Evolutionary conservation across 306 rosid species (phyloP).

Genomic region (Myrica gale): DNA sequence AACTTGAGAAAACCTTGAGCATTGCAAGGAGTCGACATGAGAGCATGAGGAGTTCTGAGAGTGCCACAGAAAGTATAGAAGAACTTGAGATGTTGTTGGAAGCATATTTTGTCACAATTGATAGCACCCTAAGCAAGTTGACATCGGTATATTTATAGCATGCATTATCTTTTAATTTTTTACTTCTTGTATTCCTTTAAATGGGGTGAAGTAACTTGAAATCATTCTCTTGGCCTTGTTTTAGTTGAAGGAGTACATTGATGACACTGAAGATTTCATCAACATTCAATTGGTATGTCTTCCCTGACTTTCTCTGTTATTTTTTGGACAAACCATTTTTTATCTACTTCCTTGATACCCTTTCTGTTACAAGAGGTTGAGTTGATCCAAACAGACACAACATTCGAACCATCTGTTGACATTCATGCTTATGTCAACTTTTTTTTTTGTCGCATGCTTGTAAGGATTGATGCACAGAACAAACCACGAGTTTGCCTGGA

Average conservation of each 20-base stretch:
- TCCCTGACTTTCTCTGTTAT: background rate
- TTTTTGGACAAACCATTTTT: background rate
- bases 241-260: slow-evolving; percentile 98
- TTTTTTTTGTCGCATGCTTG: background rate
- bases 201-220: background rate
- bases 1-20: slow-evolving; percentile 84
- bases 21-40: slow-evolving; percentile 93
- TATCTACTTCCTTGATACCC: background rate
- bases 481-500: background rate
- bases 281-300: slow-evolving; percentile 83
- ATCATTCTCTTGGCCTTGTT: slow-evolving; percentile 32
- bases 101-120: slow-evolving; percentile 97
- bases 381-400: background rate
- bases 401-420: background rate
- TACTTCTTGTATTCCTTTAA: slow-evolving; percentile 9
- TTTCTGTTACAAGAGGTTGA: background rate
- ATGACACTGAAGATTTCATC: slow-evolving; percentile 97
- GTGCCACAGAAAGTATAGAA: slow-evolving; percentile 78
- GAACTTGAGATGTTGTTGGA: slow-evolving; percentile 99
- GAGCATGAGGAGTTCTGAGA: slow-evolving; percentile 86
- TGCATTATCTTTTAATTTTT: slow-evolving; percentile 9
- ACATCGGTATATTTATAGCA: slow-evolving; percentile 71
- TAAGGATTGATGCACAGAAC: background rate
- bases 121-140: slow-evolving; percentile 90
- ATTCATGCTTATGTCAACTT: background rate